Percentiles rank a stretch among this genome's conserved stretches.
These are phyloP conservation scores for Penicillium vulpinum DNA, from an alignment of 2,329 filamentous ascomycete species.

Conservation along the genomic window DNA sequence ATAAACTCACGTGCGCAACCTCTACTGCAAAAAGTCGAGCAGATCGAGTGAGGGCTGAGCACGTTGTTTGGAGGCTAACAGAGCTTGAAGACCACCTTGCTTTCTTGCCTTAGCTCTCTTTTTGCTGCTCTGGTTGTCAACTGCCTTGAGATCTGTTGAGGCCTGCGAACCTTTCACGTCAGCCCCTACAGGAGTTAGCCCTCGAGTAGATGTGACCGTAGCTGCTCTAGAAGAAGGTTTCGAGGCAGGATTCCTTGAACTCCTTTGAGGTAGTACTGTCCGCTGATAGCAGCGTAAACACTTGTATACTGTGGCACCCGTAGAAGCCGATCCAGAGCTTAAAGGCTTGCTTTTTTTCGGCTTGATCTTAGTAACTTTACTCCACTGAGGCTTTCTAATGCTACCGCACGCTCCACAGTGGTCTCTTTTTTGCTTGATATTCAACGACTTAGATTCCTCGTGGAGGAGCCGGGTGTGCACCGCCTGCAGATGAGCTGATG, in stretches of 20 bases:
- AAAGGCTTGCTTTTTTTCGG: slow-evolving; percentile 14
- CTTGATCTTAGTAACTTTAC: slow-evolving; percentile 31
- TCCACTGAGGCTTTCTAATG: slow-evolving; percentile 33
- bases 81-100: slow-evolving; percentile 54
- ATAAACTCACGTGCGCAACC: slow-evolving; percentile 32
- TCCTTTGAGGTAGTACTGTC: slow-evolving; percentile 30
- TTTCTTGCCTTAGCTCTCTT: slow-evolving; percentile 58
- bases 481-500: slow-evolving; percentile 42
- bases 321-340: slow-evolving; percentile 12
- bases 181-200: background rate
- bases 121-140: slow-evolving; percentile 52
- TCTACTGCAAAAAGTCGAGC: slow-evolving; percentile 55
- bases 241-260: slow-evolving; percentile 13
- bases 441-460: slow-evolving; percentile 36
- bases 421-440: slow-evolving; percentile 32
- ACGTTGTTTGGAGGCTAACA: slow-evolving; percentile 49
- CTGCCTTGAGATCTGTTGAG: slow-evolving; percentile 23
- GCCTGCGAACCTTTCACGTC: background rate
- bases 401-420: slow-evolving; percentile 45
- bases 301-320: slow-evolving; percentile 36
- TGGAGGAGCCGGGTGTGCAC: slow-evolving; percentile 40
- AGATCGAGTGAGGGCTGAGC: slow-evolving; percentile 48
- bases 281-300: slow-evolving; percentile 41
- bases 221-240: slow-evolving; percentile 13
- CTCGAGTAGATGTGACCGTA: slow-evolving; percentile 7